Evolutionary conservation across 768 basidiomycete species (phyloP).

Genomic region (Multifurca ochricompacta): DNA sequence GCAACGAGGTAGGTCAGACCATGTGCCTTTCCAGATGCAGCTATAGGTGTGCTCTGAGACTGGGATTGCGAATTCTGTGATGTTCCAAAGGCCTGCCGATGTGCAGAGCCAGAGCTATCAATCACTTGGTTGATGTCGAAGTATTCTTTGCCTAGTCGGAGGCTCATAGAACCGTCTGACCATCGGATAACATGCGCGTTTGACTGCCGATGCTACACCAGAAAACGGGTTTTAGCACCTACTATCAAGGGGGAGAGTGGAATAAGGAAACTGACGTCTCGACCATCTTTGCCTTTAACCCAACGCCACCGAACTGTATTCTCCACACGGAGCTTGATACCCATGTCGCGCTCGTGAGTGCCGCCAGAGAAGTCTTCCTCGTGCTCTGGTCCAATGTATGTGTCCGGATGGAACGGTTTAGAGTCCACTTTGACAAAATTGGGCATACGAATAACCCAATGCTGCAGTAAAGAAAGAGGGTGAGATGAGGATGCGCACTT

Average conservation of each 20-base stretch:
- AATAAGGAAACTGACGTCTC: constrained; percentile 54
- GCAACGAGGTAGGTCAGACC: constrained; percentile 86
- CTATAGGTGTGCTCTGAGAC: constrained; percentile 19
- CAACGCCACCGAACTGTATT: constrained; percentile 96
- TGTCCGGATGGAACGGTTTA: constrained; percentile 83
- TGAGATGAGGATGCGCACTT: not conserved
- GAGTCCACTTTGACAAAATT: constrained; percentile 87
- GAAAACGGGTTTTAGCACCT: not conserved
- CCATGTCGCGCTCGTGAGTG: constrained; percentile 65
- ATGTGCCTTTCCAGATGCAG: constrained; percentile 41
- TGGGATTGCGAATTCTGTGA: constrained; percentile 36
- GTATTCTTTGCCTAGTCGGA: constrained; percentile 87
- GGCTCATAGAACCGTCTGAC: constrained; percentile 90
- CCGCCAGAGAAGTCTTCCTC: constrained; percentile 56
- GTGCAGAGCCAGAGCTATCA: constrained; percentile 63
- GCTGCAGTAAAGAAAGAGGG: constrained; percentile 35
- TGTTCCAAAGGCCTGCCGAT: constrained; percentile 51
- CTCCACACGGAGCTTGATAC: constrained; percentile 81
- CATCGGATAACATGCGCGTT: constrained; percentile 89
- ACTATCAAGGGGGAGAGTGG: not conserved
- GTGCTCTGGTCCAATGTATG: constrained; percentile 76
- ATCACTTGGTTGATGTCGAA: constrained; percentile 82
- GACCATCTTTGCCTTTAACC: constrained; percentile 65
- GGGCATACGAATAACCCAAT: constrained; percentile 92
- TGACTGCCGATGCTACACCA: constrained; percentile 66